phyloP scores from a whole-genome alignment of 2,329 filamentous ascomycete genomes.

The Colletotrichum somersetense region DNA sequence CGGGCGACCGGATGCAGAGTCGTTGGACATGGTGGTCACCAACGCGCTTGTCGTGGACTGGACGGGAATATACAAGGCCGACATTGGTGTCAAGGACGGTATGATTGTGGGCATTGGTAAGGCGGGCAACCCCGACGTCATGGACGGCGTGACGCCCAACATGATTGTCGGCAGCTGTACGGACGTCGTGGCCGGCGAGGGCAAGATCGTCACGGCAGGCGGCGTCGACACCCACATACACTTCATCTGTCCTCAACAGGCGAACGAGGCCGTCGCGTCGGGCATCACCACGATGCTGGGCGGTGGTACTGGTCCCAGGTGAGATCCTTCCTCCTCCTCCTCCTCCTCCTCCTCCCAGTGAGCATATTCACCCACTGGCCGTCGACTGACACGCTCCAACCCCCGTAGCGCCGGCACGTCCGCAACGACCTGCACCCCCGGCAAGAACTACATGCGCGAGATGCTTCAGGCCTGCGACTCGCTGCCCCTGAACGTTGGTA shows the following conservation, averaged over 20 bases:
- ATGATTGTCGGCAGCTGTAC: constrained; percentile 91
- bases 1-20: constrained; percentile 77
- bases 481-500: constrained; percentile 87
- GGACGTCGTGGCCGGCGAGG: constrained; percentile 91
- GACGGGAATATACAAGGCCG: constrained; percentile 94
- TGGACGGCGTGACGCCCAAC: constrained; percentile 84
- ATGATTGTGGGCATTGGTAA: constrained; percentile 91
- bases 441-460: constrained; percentile 82
- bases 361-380: not conserved
- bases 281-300: constrained; percentile 93
- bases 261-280: constrained; percentile 82
- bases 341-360: constrained; percentile 11
- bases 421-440: constrained; percentile 94
- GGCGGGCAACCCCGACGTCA: constrained; percentile 96
- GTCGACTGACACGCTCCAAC: constrained; percentile 43
- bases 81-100: constrained; percentile 92
- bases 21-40: constrained; percentile 86
- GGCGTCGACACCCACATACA: constrained; percentile 93
- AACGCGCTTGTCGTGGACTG: constrained; percentile 94
- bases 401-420: constrained; percentile 80
- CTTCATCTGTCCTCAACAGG: constrained; percentile 95
- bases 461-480: constrained; percentile 91
- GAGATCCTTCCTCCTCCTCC: constrained; percentile 43
- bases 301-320: constrained; percentile 92
- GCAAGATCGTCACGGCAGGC: constrained; percentile 90